Evolutionary conservation across 106 monocot genomes (phyloP).

Genomic region (Acorus gramineus): DNA sequence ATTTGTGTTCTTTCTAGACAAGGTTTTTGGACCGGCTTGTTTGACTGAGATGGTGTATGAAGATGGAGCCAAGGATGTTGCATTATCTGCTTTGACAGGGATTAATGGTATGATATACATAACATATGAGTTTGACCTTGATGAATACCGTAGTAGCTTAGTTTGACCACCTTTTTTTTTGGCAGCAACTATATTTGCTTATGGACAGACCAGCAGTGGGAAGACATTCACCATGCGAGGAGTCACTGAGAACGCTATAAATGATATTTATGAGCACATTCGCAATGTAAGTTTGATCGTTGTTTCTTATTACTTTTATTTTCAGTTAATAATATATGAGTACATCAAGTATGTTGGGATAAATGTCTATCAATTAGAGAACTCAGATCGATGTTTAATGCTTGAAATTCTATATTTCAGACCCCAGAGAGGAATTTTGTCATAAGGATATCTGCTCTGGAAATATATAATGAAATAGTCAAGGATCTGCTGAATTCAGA

Average conservation of each 20-base stretch:
- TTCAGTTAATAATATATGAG: no score
- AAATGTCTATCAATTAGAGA: no score
- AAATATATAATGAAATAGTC: conserved; percentile 96
- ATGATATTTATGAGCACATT: conserved; percentile 89
- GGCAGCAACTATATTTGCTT: conserved; percentile 96
- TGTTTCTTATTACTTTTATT: background rate
- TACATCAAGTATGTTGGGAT: background rate
- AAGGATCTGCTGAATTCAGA: conserved; percentile 79
- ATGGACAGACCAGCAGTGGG: conserved; percentile 97
- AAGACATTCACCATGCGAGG: conserved; percentile 94
- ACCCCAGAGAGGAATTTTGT: conserved; percentile 59
- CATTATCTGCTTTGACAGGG: conserved; percentile 81
- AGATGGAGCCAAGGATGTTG: conserved; percentile 87
- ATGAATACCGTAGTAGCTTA: no score
- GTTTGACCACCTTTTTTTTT: background rate
- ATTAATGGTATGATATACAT: conserved; percentile 60
- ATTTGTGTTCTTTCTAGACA: conserved; percentile 38
- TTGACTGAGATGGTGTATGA: conserved; percentile 70
- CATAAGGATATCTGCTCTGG: conserved; percentile 89
- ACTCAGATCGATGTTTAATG: background rate
- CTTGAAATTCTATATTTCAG: conserved; percentile 21
- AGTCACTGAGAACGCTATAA: conserved; percentile 79
- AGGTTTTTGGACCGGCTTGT: conserved; percentile 76
- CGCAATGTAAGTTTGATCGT: conserved; percentile 42
- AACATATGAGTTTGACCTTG: no score